Conservation (phyloP, 176 grass and related monocot genomes). For the Aegilops umbellulata region DNA sequence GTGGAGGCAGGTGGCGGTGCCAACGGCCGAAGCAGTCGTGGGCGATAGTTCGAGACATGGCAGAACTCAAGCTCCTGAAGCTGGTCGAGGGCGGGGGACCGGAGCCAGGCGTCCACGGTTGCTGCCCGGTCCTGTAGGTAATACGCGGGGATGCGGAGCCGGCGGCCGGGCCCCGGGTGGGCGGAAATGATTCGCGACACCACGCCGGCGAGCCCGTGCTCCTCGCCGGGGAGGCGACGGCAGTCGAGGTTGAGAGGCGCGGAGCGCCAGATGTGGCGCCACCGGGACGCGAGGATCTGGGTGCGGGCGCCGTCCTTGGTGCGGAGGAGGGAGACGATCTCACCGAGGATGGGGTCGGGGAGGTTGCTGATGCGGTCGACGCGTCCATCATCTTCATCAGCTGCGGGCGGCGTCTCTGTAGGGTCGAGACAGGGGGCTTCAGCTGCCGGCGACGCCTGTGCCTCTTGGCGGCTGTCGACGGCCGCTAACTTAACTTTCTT, state of each 20-base stretch:
- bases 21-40: background rate
- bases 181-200: background rate
- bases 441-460: background rate
- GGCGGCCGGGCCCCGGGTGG: background rate
- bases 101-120: background rate
- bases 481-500: background rate
- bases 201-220: background rate
- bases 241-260: background rate
- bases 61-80: conserved; percentile 12
- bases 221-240: background rate
- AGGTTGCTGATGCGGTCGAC: conserved; percentile 10
- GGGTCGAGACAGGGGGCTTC: background rate
- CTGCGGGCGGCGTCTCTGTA: background rate
- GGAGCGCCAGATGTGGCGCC: background rate
- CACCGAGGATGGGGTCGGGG: background rate
- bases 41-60: background rate
- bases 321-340: background rate
- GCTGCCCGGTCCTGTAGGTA: background rate
- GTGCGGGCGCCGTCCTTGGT: background rate
- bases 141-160: background rate
- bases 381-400: background rate
- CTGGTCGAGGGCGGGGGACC: background rate
- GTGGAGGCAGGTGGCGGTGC: background rate
- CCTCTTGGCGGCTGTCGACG: background rate
- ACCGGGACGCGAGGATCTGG: background rate